Evolutionary conservation across 148 eudicot genomes (phyloP).

Genomic region (Persicaria maculosa): DNA sequence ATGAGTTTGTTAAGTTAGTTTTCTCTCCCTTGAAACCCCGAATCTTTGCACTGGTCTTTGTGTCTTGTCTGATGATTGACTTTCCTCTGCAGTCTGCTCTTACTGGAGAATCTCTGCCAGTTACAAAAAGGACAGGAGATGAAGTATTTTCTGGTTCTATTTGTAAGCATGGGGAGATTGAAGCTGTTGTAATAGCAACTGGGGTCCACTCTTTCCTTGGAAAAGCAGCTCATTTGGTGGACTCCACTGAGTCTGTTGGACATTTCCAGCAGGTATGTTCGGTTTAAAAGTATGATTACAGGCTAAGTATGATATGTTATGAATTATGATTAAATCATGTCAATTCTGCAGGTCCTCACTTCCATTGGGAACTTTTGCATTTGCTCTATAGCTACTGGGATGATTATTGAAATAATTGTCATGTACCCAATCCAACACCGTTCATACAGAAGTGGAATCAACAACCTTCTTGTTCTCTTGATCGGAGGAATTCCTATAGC

Average conservation of each 20-base stretch:
- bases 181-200: conserved; percentile 68
- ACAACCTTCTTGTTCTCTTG: conserved; percentile 74
- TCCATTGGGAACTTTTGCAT: conserved; percentile 78
- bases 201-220: conserved; percentile 72
- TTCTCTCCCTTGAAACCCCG: too few species aligned
- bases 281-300: not conserved
- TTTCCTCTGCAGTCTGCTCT: conserved; percentile 52
- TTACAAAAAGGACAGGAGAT: conserved; percentile 57
- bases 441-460: conserved; percentile 55
- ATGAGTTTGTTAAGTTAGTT: too few species aligned
- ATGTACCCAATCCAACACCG: conserved; percentile 63
- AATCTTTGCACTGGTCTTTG: not conserved
- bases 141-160: conserved; percentile 68
- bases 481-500: conserved; percentile 87
- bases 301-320: not conserved
- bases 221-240: conserved; percentile 64
- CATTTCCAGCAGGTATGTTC: conserved; percentile 58
- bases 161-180: conserved; percentile 72
- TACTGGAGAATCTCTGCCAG: conserved; percentile 68
- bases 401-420: conserved; percentile 60
- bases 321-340: not conserved
- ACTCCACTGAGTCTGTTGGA: conserved; percentile 55
- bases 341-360: conserved; percentile 54
- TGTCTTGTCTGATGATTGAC: not conserved
- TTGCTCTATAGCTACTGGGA: conserved; percentile 66